Evolutionary conservation across 1,139 yeast genomes (phyloP).

Genomic region (Candida albicans): DNA sequence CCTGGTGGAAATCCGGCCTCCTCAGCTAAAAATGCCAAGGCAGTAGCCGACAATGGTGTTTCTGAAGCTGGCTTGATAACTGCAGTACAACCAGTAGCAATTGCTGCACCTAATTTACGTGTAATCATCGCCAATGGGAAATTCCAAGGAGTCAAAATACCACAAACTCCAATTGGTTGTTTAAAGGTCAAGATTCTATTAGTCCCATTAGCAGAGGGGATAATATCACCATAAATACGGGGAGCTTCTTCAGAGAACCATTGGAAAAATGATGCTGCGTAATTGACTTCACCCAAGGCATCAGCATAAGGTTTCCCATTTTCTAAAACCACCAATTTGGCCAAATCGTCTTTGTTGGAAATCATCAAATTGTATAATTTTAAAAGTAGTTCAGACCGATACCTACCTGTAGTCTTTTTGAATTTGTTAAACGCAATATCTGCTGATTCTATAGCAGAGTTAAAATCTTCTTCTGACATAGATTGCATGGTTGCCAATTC

Average conservation of each 20-base stretch:
- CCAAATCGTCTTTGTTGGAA: slow-evolving; percentile 72
- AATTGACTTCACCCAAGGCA: slow-evolving; percentile 72
- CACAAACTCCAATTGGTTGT: slow-evolving; percentile 90
- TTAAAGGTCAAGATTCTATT: slow-evolving; percentile 65
- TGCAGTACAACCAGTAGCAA: slow-evolving; percentile 91
- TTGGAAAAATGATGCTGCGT: slow-evolving; percentile 78
- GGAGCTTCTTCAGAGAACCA: slow-evolving; percentile 92
- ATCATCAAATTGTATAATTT: slow-evolving; percentile 54
- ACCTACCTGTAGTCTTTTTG: slow-evolving; percentile 39
- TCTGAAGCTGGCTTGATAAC: slow-evolving; percentile 89
- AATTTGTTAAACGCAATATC: slow-evolving; percentile 34
- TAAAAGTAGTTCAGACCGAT: slow-evolving; percentile 37
- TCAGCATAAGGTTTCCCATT: slow-evolving; percentile 82
- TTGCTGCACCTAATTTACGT: slow-evolving; percentile 85
- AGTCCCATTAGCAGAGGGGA: slow-evolving; percentile 58
- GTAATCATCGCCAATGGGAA: slow-evolving; percentile 95
- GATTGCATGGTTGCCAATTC: slow-evolving; percentile 40
- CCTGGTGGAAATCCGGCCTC: slow-evolving; percentile 91
- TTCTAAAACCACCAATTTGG: slow-evolving; percentile 70
- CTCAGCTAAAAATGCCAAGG: slow-evolving; percentile 68
- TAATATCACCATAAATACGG: slow-evolving; percentile 68
- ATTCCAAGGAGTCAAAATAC: slow-evolving; percentile 93
- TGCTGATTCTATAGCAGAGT: slow-evolving; percentile 41
- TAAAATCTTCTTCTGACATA: slow-evolving; percentile 35
- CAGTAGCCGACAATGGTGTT: slow-evolving; percentile 85